Conservation (phyloP, 225 moss, liverwort and hornwort genomes). For the Rhytidiadelphus loreus region DNA sequence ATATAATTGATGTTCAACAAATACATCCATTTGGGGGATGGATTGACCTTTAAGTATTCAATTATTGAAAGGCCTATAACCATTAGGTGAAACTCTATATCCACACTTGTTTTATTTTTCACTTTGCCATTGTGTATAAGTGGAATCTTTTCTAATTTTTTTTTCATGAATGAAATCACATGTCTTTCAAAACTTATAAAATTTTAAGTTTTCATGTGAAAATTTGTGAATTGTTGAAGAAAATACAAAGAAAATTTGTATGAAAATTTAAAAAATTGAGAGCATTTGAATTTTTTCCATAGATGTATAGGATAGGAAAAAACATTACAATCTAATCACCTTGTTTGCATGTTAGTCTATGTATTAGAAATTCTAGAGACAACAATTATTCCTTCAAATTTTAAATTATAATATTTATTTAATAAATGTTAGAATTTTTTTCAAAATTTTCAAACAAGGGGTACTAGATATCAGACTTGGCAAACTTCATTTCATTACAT, state of each 20-base stretch:
- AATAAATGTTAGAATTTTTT: no score
- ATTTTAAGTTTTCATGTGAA: no score
- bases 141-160: background rate
- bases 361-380: background rate
- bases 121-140: background rate
- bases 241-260: background rate
- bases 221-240: background rate
- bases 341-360: background rate
- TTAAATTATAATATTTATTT: background rate
- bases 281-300: background rate
- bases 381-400: background rate
- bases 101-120: background rate
- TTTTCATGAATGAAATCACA: background rate
- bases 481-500: background rate
- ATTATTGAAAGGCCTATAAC: background rate
- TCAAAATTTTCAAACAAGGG: background rate
- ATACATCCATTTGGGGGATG: background rate
- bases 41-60: background rate
- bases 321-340: background rate
- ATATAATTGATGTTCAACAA: background rate
- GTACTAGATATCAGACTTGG: no score
- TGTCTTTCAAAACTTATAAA: no score
- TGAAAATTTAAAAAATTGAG: background rate
- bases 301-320: background rate
- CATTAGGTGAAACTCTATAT: background rate